A percentile compares a stretch with the other conserved stretches of the same genome.
Conservation (phyloP, 768 basidiomycete species). For the Hygrocybe coccinea region DNA sequence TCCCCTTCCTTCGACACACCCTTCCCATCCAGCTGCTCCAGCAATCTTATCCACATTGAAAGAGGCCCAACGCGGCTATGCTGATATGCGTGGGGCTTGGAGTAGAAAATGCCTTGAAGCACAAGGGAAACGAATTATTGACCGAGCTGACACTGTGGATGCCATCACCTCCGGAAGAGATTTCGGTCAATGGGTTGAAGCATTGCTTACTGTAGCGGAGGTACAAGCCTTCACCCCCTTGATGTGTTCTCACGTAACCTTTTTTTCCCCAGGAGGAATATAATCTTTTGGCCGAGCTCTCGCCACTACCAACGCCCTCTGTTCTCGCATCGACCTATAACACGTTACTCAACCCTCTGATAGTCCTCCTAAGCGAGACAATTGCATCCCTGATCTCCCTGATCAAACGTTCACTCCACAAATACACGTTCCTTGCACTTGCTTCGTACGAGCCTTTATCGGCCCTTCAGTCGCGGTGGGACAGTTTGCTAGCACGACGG, state of each 20-base stretch:
- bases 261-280: conserved; percentile 60
- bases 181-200: conserved; percentile 65
- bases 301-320: conserved; percentile 49
- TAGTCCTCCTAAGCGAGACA: conserved; percentile 60
- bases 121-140: conserved; percentile 63
- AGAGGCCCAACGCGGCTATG: conserved; percentile 78
- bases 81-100: conserved; percentile 84
- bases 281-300: conserved; percentile 55
- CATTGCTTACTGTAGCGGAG: conserved; percentile 61
- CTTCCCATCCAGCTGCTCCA: conserved; percentile 72
- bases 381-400: conserved; percentile 57
- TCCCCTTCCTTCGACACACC: conserved; percentile 74
- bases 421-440: conserved; percentile 75
- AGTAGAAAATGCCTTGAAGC: conserved; percentile 67
- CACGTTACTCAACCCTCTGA: conserved; percentile 59
- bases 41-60: conserved; percentile 59
- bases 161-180: conserved; percentile 63
- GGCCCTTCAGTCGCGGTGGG: conserved; percentile 58
- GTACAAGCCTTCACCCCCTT: conserved; percentile 31
- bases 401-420: conserved; percentile 73
- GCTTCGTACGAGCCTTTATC: conserved; percentile 61
- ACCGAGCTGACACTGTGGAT: conserved; percentile 65
- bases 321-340: conserved; percentile 55
- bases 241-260: not conserved
- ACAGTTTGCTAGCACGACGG: conserved; percentile 53